A percentile compares a stretch with the other conserved stretches of the same genome.
Evolutionary conservation across 192 early-diverging fungal genomes (phyloP).

Genomic region (Backusella australiensis): DNA sequence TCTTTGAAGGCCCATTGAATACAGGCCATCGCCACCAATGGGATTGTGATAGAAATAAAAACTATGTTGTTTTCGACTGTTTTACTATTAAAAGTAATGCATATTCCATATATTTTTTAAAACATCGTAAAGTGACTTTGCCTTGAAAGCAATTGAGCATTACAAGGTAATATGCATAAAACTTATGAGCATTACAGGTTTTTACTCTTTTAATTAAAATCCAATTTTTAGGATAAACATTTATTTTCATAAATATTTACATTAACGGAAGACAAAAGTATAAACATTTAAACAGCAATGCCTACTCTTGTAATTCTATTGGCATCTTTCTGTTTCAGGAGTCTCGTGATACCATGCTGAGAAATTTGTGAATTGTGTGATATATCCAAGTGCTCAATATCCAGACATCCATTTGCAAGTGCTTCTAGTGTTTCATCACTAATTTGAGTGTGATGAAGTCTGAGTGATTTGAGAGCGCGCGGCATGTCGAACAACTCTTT

Average conservation of each 20-base stretch:
- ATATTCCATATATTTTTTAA: no score
- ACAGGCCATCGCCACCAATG: no score
- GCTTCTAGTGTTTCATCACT: neutral
- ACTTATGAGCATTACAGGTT: neutral
- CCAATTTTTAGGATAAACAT: neutral
- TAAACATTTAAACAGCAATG: neutral
- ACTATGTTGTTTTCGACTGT: no score
- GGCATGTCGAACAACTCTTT: neutral
- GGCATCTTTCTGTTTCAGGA: neutral
- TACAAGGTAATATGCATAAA: no score
- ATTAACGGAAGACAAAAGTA: neutral
- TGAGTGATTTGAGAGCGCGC: neutral
- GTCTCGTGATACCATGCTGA: neutral
- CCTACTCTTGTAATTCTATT: conserved; percentile 1
- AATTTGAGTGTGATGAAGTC: conserved; percentile 2
- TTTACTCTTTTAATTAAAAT: no score
- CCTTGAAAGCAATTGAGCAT: no score
- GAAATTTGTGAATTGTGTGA: neutral
- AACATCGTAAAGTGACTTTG: no score
- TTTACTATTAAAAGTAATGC: no score
- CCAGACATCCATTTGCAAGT: neutral
- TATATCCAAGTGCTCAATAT: neutral
- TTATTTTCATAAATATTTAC: neutral
- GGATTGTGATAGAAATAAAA: no score
- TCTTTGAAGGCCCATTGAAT: no score